Evolutionary conservation across 2,329 filamentous ascomycete species (phyloP), one percentile per base, ranked within the genome.

Genomic region (Hypoxylon sp.): DNA sequence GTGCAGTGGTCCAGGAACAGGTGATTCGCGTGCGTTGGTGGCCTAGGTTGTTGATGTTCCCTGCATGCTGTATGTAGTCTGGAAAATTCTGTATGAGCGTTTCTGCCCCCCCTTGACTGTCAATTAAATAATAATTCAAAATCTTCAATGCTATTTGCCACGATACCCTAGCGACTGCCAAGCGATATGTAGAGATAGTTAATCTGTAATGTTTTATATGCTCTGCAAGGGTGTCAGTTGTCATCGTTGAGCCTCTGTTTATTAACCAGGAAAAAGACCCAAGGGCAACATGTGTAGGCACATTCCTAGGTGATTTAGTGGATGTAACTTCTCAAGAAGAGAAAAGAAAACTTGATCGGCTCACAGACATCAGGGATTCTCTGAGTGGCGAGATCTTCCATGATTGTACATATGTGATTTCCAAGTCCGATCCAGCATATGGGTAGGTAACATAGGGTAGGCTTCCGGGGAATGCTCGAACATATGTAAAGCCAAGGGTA

Each of bases 401-500:
- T 31, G 29, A 31, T 53, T 24, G 6, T 42, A n/a, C n/a, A n/a
- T n/a, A 29, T 29, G 11, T 42, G 35, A 21, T 13, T 51, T 29
- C n/a, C 7, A 19, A 59, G 37, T 32, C 46, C 21, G 32, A 51
- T 42, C 32, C 19, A 50, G 39, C 55, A 19, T 51, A 37, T 37
- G 42, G 37, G 37, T 42, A 42, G 32, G 31, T 32, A 37, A 13
- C 10, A 13, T 37, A 13, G 32, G 10, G 35, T 56, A 46, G 5
- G 8, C 37, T 47, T 35, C 21, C 21, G 29, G 29, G 44, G 13
- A 39, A 19, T 51, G 42, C 17, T 44, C 39, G 39, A 47, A 24
- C 31, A 35, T 27, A 51, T 17, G 39, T 44, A 59, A 15, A 50
- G 48, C 55, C 44, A 39, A 37, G 32, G 21, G 44, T n/a, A 48